Conservation (phyloP, 805 yeast genomes). For the Metschnikowia chrysomelidarum region DNA sequence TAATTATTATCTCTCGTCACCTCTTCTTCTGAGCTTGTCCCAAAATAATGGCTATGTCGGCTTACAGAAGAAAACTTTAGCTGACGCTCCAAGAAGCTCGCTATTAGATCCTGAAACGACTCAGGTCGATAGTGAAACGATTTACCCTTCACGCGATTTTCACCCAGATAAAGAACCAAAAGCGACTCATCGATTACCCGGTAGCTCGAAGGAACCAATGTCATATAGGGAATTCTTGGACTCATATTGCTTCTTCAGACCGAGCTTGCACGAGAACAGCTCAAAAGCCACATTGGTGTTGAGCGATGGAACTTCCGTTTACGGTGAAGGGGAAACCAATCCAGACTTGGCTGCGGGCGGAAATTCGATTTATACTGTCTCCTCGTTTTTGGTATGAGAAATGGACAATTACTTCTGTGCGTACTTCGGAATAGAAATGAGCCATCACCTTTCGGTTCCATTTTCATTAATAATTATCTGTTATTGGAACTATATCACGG, state of each 20-base stretch:
- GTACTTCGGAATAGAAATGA: too few relatives aligned
- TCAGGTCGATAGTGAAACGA: not conserved
- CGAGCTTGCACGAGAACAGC: constrained; percentile 20
- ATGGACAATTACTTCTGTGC: not conserved
- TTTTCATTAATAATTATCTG: too few relatives aligned
- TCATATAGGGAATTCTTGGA: constrained; percentile 57
- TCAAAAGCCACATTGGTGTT: constrained; percentile 18
- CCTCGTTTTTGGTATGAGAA: constrained; percentile 14
- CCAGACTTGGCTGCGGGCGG: not conserved
- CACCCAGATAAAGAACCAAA: not conserved
- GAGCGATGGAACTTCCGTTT: constrained; percentile 16
- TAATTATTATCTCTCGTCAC: constrained; percentile 37
- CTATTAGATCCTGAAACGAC: not conserved
- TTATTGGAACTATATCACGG: not conserved
- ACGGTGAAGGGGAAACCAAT: not conserved
- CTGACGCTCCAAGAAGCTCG: too few relatives aligned
- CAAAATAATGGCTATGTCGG: not conserved
- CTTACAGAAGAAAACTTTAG: not conserved
- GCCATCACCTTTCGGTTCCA: too few relatives aligned
- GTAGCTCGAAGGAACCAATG: constrained; percentile 40
- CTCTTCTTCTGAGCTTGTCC: constrained; percentile 20
- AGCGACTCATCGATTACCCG: constrained; percentile 1
- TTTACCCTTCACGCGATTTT: constrained; percentile 2
- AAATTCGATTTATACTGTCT: constrained; percentile 14
- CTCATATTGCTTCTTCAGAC: constrained; percentile 55